phyloP scores from a whole-genome alignment of 768 basidiomycete species.

The Lepiota venenata region DNA sequence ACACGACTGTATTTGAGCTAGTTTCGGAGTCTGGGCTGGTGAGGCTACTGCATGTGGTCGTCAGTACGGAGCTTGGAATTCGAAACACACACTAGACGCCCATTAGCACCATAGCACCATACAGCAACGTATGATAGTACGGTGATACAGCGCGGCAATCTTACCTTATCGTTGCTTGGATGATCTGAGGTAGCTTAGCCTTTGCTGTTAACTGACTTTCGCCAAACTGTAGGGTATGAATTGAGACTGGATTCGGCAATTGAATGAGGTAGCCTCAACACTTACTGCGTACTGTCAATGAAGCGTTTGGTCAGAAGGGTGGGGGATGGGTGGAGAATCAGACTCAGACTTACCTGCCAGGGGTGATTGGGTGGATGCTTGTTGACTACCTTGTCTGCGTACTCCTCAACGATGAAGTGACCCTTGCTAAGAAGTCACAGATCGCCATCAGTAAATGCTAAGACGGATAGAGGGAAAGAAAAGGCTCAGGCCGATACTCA shows the following conservation, averaged over 20 bases:
- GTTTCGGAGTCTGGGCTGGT: slow-evolving; percentile 77
- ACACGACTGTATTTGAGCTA: slow-evolving; percentile 61
- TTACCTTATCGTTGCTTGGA: slow-evolving; percentile 72
- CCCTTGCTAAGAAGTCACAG: slow-evolving; percentile 40
- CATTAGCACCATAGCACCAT: neutral
- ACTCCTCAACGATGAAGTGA: slow-evolving; percentile 72
- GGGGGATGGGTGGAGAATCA: slow-evolving; percentile 2
- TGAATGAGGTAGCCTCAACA: slow-evolving; percentile 11
- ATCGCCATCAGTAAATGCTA: slow-evolving; percentile 20
- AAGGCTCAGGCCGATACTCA: slow-evolving; percentile 24
- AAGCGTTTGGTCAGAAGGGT: neutral
- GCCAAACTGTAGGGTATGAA: slow-evolving; percentile 55
- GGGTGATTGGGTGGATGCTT: slow-evolving; percentile 62
- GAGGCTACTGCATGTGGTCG: slow-evolving; percentile 50
- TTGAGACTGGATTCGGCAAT: neutral
- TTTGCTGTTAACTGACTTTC: slow-evolving; percentile 70
- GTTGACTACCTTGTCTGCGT: slow-evolving; percentile 61
- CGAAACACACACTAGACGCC: neutral
- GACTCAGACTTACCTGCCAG: slow-evolving; percentile 56
- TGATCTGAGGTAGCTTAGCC: slow-evolving; percentile 63
- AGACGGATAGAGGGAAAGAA: neutral
- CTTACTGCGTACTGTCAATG: slow-evolving; percentile 61
- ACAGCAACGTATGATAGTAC: neutral
- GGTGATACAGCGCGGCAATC: slow-evolving; percentile 13
- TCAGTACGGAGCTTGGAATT: neutral